Evolutionary conservation across 148 eudicot genomes (phyloP), one percentile per base, ranked within the genome.

Genomic region (Rheum nobile): DNA sequence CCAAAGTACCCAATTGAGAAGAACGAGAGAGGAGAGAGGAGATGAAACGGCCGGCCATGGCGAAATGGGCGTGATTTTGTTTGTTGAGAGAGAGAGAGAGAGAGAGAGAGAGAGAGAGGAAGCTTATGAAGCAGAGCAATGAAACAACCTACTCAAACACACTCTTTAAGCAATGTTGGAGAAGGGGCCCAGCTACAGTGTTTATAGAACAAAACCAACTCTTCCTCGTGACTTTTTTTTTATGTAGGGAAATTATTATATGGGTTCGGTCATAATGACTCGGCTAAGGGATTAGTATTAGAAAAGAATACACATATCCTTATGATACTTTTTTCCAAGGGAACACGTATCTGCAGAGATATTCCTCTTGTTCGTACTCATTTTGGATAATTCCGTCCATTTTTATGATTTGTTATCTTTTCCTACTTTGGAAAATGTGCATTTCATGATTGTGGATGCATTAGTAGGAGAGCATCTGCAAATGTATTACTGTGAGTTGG

Each of bases 1-100:
- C 12, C 6, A 0, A 28, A 34, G 16, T 31, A 65, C 70, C 70
- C 21, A 32, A 10, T 65, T 65, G 70, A 65, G 70, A 34, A 65
- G 70, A 65, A 65, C 70, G 70, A 65, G 70, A 34, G 21, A 65
- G 22, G 41, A 65, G 8, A 6, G 70, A 16, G 41, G 41, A 65
- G 70, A 65, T 65, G 9, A 65, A 65, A 29, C 70, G 70, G 39
- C 39, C n/a, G n/a, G 70, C 70, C 70, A 65, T 65, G 70, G 67
- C 37, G 67, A 61, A 28, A 61, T 61, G 67, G 67, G 37, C 37
- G 67, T 61, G 67, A 13, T 12, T 29, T 31, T 10, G 67, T 26
- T 61, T 12, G 37, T 61, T 61, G 67, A 14, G 37, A 61, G 35
- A 61, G 67, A 28, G 34, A 29, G 6, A 6, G 4, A 59, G 12